phyloP scores from a whole-genome alignment of 2,329 filamentous ascomycete species.

The Aspergillus ibericus region DNA sequence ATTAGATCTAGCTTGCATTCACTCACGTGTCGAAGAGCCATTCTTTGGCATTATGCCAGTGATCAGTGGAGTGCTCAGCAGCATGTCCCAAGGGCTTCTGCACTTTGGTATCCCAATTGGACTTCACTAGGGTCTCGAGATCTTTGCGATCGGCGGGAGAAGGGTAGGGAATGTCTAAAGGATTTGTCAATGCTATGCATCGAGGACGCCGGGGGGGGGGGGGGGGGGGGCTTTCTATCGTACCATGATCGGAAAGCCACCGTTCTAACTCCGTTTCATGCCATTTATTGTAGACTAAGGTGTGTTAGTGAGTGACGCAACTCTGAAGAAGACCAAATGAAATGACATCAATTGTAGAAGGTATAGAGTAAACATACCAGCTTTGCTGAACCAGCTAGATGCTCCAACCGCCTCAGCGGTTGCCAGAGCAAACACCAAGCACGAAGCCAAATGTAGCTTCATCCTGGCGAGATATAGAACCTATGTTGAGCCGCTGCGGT shows the following conservation, averaged over 20 bases:
- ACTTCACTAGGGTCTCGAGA: slow-evolving; percentile 84
- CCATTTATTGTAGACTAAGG: slow-evolving; percentile 93
- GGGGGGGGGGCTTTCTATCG: background rate
- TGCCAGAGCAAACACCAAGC: slow-evolving; percentile 71
- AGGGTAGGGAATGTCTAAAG: slow-evolving; percentile 75
- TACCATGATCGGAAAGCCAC: slow-evolving; percentile 85
- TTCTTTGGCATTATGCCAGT: slow-evolving; percentile 72
- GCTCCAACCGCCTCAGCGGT: slow-evolving; percentile 65
- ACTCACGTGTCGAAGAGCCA: slow-evolving; percentile 85
- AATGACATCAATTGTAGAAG: background rate
- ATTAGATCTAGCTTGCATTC: background rate
- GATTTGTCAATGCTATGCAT: slow-evolving; percentile 1
- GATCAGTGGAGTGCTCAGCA: slow-evolving; percentile 71
- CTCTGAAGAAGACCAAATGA: background rate
- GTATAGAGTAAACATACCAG: slow-evolving; percentile 60
- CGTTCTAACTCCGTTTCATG: slow-evolving; percentile 96
- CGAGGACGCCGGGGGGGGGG: background rate
- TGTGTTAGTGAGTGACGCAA: background rate
- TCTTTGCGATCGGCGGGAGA: slow-evolving; percentile 87
- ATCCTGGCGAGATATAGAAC: slow-evolving; percentile 51
- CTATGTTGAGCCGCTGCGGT: background rate
- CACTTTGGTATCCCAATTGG: slow-evolving; percentile 82
- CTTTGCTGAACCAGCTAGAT: slow-evolving; percentile 82
- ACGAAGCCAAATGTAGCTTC: slow-evolving; percentile 70
- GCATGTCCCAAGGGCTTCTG: slow-evolving; percentile 73